Evolutionary conservation across 495 filamentous ascomycete species (phyloP), one percentile per base, ranked within the genome.

Genomic region (Penicillium tannophilum): DNA sequence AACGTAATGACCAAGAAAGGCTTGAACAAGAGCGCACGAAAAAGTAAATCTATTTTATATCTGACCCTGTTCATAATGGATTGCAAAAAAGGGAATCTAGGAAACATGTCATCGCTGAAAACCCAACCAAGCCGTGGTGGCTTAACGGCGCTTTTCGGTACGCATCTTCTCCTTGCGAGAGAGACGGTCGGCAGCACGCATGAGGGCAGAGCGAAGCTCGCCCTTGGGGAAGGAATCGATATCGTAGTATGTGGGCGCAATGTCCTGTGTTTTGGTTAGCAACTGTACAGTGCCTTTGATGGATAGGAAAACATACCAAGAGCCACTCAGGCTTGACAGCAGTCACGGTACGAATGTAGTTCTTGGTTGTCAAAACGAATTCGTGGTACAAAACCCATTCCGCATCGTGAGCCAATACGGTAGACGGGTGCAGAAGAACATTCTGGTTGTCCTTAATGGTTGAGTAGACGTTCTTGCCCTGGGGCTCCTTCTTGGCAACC

Each of bases 381-480:
- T 99, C 94, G 68, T 99, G 97, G 73, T 99, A 99, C 1, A 99
- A 77, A 30, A 99, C 90, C 95, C 95, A 99, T 64, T 97, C 94
- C 59, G 87, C 89, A 16, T 97, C 92, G 54, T 89, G 86, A 46
- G 82, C 82, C 12, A 99, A 77, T 10, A 93, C 90, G 4, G 92
- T 96, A 60, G 90, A 91, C 7, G 94, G 94, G 75, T 99, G 94
- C 42, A 99, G 80, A 57, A 97, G 83, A 45, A 99, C 94, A 52
- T 83, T 88, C 78, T 91, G 83, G 63, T 98, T 87, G 65, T 98
- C 95, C 75, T 98, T 98, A 62, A 99, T 87, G 8, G 94, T 99
- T 54, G 86, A 83, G 76, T 99, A 99, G 58, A 74, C 72, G 36
- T 83, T 84, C 82, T 96, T 97, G 62, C 86, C 85, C 45, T 73